Percentiles rank a stretch among this genome's conserved stretches.
Conservation (phyloP, 2,329 filamentous ascomycete genomes). For the Elsinoe necatrix region DNA sequence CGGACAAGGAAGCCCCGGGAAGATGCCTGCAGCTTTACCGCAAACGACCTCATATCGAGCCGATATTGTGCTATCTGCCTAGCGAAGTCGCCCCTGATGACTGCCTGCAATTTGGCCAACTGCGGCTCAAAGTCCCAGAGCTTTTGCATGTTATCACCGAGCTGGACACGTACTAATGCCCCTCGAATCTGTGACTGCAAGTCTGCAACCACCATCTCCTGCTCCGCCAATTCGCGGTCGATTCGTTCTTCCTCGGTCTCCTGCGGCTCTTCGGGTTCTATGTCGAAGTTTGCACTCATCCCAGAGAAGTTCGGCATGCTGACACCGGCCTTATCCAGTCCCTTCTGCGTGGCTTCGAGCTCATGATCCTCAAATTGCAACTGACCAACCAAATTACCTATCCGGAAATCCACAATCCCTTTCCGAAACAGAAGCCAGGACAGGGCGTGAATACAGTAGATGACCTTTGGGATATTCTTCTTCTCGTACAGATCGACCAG, state of each 20-base stretch:
- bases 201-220: conserved; percentile 63
- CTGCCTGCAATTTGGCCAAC: conserved; percentile 74
- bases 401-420: conserved; percentile 88
- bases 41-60: conserved; percentile 73
- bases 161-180: conserved; percentile 63
- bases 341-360: conserved; percentile 92
- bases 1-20: conserved; percentile 69
- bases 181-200: conserved; percentile 82
- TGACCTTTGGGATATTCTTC: conserved; percentile 98
- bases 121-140: conserved; percentile 79
- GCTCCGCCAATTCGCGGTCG: conserved; percentile 70
- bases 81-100: conserved; percentile 78
- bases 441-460: conserved; percentile 94
- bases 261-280: conserved; percentile 62
- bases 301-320: conserved; percentile 97
- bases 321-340: conserved; percentile 86
- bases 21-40: conserved; percentile 68
- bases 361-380: conserved; percentile 97
- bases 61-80: conserved; percentile 76
- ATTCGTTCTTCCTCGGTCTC: conserved; percentile 89
- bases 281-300: conserved; percentile 89
- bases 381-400: conserved; percentile 92
- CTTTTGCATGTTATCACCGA: conserved; percentile 76
- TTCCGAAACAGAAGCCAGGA: conserved; percentile 97
- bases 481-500: conserved; percentile 97